Evolutionary conservation across 495 filamentous ascomycete species (phyloP).

Genomic region (Endocarpon pusillum): DNA sequence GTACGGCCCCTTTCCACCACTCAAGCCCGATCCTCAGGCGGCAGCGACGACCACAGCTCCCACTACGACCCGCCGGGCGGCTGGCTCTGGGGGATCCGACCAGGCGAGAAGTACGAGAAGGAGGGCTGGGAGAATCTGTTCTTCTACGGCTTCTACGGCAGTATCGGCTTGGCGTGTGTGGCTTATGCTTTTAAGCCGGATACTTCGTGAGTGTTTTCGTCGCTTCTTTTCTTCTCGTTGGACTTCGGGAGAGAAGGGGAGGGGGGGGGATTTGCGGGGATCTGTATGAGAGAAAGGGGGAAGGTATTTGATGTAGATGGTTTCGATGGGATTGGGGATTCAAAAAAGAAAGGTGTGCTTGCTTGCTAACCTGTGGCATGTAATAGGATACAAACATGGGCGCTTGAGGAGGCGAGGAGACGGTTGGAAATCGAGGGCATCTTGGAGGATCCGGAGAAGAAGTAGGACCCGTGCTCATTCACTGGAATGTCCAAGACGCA

Average conservation of each 20-base stretch:
- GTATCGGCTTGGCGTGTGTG: conserved; percentile 51
- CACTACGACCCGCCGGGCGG: conserved; percentile 85
- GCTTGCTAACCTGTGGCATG: too few relatives aligned
- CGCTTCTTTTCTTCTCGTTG: conserved; percentile 2
- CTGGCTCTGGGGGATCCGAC: conserved; percentile 80
- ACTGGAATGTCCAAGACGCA: too few relatives aligned
- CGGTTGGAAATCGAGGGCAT: conserved; percentile 91
- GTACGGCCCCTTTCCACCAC: too few relatives aligned
- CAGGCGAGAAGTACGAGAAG: conserved; percentile 84
- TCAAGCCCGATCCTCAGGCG: too few relatives aligned
- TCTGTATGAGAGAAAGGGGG: not conserved
- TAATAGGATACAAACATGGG: conserved; percentile 94
- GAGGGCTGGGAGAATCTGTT: conserved; percentile 90
- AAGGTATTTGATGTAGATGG: conserved; percentile 1
- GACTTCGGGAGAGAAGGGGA: not conserved
- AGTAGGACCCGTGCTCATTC: too few relatives aligned
- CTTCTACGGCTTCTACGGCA: conserved; percentile 83
- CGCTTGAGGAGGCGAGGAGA: conserved; percentile 85
- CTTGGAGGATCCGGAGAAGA: conserved; percentile 54
- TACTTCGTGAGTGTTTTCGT: conserved; percentile 48
- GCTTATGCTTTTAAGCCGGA: conserved; percentile 96
- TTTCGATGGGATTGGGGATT: too few relatives aligned
- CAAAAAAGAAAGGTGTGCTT: too few relatives aligned
- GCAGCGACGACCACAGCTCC: conserved; percentile 45
- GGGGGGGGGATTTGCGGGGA: not conserved